Conservation (phyloP, 2,329 filamentous ascomycete genomes). For the Aciculosporium take region DNA sequence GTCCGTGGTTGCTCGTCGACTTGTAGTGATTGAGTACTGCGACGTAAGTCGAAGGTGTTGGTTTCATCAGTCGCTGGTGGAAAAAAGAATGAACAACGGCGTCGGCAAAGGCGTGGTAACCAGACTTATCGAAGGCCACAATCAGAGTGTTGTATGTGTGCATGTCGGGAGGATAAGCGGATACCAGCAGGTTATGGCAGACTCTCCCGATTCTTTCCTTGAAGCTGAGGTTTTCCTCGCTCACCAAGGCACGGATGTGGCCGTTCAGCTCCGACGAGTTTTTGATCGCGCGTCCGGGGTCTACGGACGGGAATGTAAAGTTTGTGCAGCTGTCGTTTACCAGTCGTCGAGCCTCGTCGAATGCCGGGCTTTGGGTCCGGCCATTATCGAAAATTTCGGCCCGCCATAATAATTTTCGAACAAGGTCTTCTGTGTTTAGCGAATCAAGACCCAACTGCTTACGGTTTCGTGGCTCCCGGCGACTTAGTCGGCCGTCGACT, state of each 20-base stretch:
- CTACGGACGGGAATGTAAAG: constrained; percentile 17
- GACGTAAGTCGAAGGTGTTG: constrained; percentile 34
- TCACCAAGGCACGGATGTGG: constrained; percentile 16
- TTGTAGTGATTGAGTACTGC: constrained; percentile 38
- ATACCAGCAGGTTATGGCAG: constrained; percentile 53
- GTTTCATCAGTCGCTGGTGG: constrained; percentile 26
- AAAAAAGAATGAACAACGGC: constrained; percentile 39
- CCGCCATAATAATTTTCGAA: constrained; percentile 18
- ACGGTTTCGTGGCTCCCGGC: constrained; percentile 12
- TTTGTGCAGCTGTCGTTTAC: constrained; percentile 6
- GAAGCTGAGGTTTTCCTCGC: constrained; percentile 11
- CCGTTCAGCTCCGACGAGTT: constrained; percentile 17
- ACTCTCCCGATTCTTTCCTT: constrained; percentile 26
- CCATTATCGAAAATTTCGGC: constrained; percentile 12
- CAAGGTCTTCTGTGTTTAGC: constrained; percentile 14
- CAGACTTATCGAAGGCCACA: constrained; percentile 42
- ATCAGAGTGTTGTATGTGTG: constrained; percentile 60
- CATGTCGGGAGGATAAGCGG: constrained; percentile 46
- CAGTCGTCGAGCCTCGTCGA: constrained; percentile 16
- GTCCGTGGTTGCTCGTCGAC: constrained; percentile 23
- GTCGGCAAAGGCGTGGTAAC: constrained; percentile 35
- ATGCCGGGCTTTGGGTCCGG: constrained; percentile 13
- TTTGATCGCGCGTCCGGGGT: constrained; percentile 12
- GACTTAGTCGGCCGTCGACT: constrained; percentile 7
- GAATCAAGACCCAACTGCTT: constrained; percentile 16